phyloP scores from a whole-genome alignment of 345 rosid genomes.

The Populus pruinosa region DNA sequence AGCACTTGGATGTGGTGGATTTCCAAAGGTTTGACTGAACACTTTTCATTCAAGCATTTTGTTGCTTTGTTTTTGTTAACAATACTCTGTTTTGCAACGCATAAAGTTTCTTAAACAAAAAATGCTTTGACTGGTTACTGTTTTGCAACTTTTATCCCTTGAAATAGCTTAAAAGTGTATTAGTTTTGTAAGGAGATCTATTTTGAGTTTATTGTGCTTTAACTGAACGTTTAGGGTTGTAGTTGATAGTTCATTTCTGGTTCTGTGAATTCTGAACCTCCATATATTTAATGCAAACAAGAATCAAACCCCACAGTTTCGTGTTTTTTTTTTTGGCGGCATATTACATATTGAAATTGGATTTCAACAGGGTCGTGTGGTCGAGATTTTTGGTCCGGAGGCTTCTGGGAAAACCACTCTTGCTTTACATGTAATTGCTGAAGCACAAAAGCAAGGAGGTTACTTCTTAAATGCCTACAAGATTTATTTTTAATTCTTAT shows the following conservation, averaged over 20 bases:
- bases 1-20: slow-evolving; percentile 88
- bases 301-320: not conserved
- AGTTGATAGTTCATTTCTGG: not conserved
- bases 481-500: not conserved
- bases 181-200: not conserved
- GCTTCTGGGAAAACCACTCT: slow-evolving; percentile 99
- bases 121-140: not conserved
- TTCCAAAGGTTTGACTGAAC: slow-evolving; percentile 65
- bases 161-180: not conserved
- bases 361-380: slow-evolving; percentile 77
- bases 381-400: slow-evolving; percentile 97
- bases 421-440: slow-evolving; percentile 93
- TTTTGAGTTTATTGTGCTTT: not conserved
- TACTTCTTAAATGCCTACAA: not conserved
- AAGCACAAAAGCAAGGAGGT: slow-evolving; percentile 99
- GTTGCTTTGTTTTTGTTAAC: not conserved
- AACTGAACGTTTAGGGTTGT: not conserved
- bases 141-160: not conserved
- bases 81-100: not conserved
- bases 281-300: not conserved
- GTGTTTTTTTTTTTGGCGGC: not conserved
- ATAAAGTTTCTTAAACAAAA: not conserved
- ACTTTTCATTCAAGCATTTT: not conserved
- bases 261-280: not conserved
- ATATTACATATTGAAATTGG: slow-evolving; percentile 16